Evolutionary conservation across 768 basidiomycete genomes (phyloP).

Genomic region (Exidia glandulosa): DNA sequence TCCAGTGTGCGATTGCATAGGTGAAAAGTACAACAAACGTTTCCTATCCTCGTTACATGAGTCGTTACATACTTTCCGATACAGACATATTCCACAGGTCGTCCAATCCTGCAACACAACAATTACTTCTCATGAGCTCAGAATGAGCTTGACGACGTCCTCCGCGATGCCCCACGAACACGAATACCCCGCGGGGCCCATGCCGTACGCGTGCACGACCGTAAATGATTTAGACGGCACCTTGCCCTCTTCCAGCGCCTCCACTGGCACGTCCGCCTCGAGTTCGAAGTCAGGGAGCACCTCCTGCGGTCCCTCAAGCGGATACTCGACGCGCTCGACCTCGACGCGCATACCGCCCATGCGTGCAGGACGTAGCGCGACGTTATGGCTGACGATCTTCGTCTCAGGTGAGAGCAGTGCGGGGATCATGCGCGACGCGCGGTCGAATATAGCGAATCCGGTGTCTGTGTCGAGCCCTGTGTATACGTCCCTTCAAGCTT

Average conservation of each 20-base stretch:
- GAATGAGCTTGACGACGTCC: constrained; percentile 20
- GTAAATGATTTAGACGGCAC: constrained; percentile 12
- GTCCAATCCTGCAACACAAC: no score
- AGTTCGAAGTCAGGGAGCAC: constrained; percentile 4
- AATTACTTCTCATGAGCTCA: neutral
- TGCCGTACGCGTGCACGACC: constrained; percentile 51
- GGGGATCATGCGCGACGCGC: constrained; percentile 31
- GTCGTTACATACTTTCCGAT: no score
- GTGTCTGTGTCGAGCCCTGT: constrained; percentile 31
- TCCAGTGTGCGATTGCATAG: no score
- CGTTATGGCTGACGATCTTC: constrained; percentile 41
- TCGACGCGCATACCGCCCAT: constrained; percentile 49
- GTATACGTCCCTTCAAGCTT: no score
- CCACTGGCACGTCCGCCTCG: constrained; percentile 7
- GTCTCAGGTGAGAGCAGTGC: constrained; percentile 23
- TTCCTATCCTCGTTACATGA: no score
- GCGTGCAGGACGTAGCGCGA: constrained; percentile 47
- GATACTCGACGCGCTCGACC: constrained; percentile 28
- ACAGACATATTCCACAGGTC: no score
- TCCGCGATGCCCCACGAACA: constrained; percentile 33
- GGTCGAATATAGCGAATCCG: constrained; percentile 35
- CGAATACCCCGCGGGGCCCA: constrained; percentile 34
- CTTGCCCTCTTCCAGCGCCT: constrained; percentile 11
- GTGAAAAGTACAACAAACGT: no score
- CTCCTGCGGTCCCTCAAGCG: constrained; percentile 14